Base-by-base conservation (phyloP, 2,329 filamentous ascomycete species). In the Sporothrix schenckii region DNA sequence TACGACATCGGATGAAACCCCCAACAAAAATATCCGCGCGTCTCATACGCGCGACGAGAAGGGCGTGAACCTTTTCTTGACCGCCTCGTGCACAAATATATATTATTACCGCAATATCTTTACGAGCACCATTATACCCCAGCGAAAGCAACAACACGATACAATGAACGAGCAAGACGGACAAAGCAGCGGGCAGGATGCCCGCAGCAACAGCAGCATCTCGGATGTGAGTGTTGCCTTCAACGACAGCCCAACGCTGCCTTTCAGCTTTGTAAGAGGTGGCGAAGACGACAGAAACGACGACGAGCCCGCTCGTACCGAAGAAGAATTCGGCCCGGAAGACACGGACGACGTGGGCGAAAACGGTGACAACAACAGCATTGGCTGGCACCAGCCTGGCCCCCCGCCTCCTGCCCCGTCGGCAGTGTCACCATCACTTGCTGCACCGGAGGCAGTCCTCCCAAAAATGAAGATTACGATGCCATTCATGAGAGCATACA, bases 401-500 rank as follows among this genome's bases (percentile, higher is more conserved):
- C 56, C 50, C 4, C 39, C 65, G 5, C 34, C 24, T 11, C 24
- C 66, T 19, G 10, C 16, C 19, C 21, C 21, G 13, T 19, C 39
- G 16, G 21, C 39, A 44, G 44, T 4, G 10, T 54, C 52, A 14
- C 4, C 52, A 1, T 58, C 52, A 14, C 4, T 41, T 1, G 49
- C 21, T 19, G 49, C 7, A 4, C 53, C 53, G 3, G 58, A 47
- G 41, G 13, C 39, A 2, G 11, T 49, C n/a, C 4, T 66, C 9
- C 44, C 50, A 5, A 70, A 47, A 53, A 70, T 72, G 34, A 71
- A 71, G 44, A 69, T 72, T 24, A 74, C 73, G 1, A 68, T 69
- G 67, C 27, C 73, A 1, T 73, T 74, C 50, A 69, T 80, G 53
- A 73, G 76, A 66, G 77, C 79, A 0, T 81, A 80, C 69, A 74